Evolutionary conservation across 129 eudicot genomes (phyloP), one percentile per base, ranked within the genome.

Genomic region (Centaurea solstitialis): DNA sequence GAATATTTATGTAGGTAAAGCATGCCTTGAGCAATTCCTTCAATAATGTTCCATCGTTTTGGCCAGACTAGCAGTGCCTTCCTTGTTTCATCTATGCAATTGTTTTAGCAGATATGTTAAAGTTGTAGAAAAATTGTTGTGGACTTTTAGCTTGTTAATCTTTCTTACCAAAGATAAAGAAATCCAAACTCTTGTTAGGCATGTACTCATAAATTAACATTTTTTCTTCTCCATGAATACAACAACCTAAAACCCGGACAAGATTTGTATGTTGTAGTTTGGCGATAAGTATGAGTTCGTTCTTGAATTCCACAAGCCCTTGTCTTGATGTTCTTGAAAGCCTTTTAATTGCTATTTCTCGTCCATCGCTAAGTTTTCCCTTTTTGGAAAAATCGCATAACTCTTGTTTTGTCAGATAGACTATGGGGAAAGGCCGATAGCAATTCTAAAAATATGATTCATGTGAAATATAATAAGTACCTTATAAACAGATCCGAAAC

Each of bases 161-260:
- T 24, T 72, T 45, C 91, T 74, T 67, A 87, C 91, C 77, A 40
- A 84, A 87, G 69, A 84, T 88, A 74, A 78, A 87, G 81, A 79
- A 88, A 70, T 87, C 87, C 76, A 85, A 72, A 75, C 88, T 85
- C 72, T 81, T 87, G 85, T 87, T 87, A 1, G 76, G 82, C 88
- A 87, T 80, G 81, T 84, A 84, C 10, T 82, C 89, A 78, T 81
- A 80, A 70, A 85, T 35, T 81, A 81, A 72, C 88, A 81, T 81
- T 68, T 76, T 85, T 26, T 77, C 86, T 26, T 77, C 88, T 35
- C 40, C 82, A 65, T 72, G 75, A 45, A 85, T 71, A 45, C 85
- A 85, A 35, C 82, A 85, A 38, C 88, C 82, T 40, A 85, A 24
- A 68, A 85, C 79, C 17, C 85, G 64, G 0, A 85, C 88, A 75